These are phyloP conservation scores for Eustoma russellianum DNA, from an alignment of 257 asterid species.

Conservation along the genomic window DNA sequence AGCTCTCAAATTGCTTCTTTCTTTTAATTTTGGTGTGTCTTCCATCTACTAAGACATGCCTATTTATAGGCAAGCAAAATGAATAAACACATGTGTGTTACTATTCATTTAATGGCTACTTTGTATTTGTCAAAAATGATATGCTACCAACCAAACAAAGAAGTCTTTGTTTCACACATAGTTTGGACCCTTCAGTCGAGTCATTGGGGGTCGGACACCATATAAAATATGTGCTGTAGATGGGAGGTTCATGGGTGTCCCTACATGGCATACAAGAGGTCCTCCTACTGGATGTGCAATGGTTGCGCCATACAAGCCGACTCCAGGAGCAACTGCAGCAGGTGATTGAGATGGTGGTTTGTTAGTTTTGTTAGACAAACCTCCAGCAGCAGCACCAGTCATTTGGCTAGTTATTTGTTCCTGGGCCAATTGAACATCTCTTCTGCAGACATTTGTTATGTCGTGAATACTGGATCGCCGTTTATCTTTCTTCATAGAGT, in stretches of 20 bases:
- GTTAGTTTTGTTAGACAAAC: conserved; percentile 38
- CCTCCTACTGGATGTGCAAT: conserved; percentile 74
- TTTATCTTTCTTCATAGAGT: conserved; percentile 88
- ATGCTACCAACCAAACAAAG: too few relatives aligned
- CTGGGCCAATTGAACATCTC: conserved; percentile 48
- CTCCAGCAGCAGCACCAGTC: conserved; percentile 29
- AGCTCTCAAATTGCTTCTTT: too few relatives aligned
- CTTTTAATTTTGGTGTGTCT: too few relatives aligned
- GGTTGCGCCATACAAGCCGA: conserved; percentile 35
- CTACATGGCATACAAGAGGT: conserved; percentile 61
- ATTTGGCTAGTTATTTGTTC: conserved; percentile 72
- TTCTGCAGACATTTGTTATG: conserved; percentile 62
- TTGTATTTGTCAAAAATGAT: too few relatives aligned
- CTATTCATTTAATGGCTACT: too few relatives aligned
- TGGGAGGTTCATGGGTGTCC: conserved; percentile 53
- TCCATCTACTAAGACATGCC: too few relatives aligned
- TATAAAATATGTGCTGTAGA: conserved; percentile 41
- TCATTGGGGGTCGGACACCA: conserved; percentile 40
- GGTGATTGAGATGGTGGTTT: conserved; percentile 15
- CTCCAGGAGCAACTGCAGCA: conserved; percentile 29
- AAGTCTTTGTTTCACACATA: too few relatives aligned
- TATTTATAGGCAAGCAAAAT: too few relatives aligned
- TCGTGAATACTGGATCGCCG: conserved; percentile 90
- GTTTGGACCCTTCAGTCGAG: too few relatives aligned
- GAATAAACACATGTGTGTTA: too few relatives aligned